Percentiles rank a stretch among this genome's conserved stretches.
Evolutionary conservation across 2,329 filamentous ascomycete genomes (phyloP).

Genomic region (Aspergillus bombycis): DNA sequence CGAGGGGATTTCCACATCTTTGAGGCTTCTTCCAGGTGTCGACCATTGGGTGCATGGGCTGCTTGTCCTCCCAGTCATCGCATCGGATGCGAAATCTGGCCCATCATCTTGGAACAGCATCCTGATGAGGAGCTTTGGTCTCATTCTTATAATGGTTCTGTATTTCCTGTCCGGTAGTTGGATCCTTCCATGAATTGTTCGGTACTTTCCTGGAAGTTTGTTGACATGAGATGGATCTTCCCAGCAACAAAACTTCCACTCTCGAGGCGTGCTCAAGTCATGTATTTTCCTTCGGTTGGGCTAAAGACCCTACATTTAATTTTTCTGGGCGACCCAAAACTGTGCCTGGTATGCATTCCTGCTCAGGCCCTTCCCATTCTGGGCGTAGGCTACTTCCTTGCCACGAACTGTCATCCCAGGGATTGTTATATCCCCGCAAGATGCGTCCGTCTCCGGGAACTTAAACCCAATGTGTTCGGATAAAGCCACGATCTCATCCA

Average conservation of each 20-base stretch:
- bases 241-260: not conserved
- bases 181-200: not conserved
- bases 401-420: slow-evolving; percentile 46
- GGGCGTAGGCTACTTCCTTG: slow-evolving; percentile 56
- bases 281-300: fast-evolving
- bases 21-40: not conserved
- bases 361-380: slow-evolving; percentile 54
- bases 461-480: slow-evolving; percentile 56
- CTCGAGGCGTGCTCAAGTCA: not conserved
- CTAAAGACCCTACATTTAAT: not conserved
- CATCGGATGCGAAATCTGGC: no score
- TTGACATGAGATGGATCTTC: no score
- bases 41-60: not conserved
- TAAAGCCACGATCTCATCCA: slow-evolving; percentile 57
- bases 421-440: slow-evolving; percentile 51
- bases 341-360: slow-evolving; percentile 60
- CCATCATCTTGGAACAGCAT: no score
- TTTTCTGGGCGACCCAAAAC: slow-evolving; percentile 51
- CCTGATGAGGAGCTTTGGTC: no score
- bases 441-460: slow-evolving; percentile 49
- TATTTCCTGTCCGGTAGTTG: no score
- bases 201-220: no score
- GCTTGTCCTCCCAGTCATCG: not conserved
- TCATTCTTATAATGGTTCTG: no score
- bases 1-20: not conserved